Evolutionary conservation across 192 early-diverging fungal species (phyloP), one percentile per base, ranked within the genome.

Genomic region (Tieghemiomyces parasiticus): DNA sequence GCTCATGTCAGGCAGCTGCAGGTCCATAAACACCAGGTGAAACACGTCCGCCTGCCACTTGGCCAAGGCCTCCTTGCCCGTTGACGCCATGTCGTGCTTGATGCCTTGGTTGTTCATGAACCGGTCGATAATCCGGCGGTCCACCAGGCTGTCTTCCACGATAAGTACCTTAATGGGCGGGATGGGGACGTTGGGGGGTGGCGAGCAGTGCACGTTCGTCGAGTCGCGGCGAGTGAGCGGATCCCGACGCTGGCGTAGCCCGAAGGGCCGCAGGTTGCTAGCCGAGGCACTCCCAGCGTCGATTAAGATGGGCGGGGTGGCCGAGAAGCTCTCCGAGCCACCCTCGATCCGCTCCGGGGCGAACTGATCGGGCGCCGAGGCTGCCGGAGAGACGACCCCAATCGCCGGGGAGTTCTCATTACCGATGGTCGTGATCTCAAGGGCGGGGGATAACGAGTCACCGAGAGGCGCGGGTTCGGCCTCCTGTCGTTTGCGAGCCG

Each of bases 71-170:
- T 91, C 85, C 62, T 78, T 72, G 31, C 91, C 91, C 63, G 90
- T 86, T 13, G 74, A 75, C 8, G 88, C 91, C 6, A 86, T 76
- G n/a, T 81, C 81, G 60, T 77, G 87, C 33, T 73, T 78, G 33
- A 91, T 84, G 32, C 81, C 76, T 50, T 81, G 79, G 53, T 81
- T 81, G 35, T 71, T 74, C 75, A 91, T 74, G 64, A 84, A 91
- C 59, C 76, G 77, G 59, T 73, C 74, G 62, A 91, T 67, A 64
- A 90, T 82, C 13, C 68, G 73, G 47, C 83, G 82, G 65, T 88
- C 88, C 61, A 90, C 78, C 48, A 73, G 55, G 58, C 87, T 90
- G 66, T 90, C 88, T 74, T 90, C 88, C 0, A 88, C 88, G 35
- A 90, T 81, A 29, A 90, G 66, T 19, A 90, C 86, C 54, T 85